Evolutionary conservation across 2,329 filamentous ascomycete species (phyloP).

Genomic region (Colletotrichum orbiculare): DNA sequence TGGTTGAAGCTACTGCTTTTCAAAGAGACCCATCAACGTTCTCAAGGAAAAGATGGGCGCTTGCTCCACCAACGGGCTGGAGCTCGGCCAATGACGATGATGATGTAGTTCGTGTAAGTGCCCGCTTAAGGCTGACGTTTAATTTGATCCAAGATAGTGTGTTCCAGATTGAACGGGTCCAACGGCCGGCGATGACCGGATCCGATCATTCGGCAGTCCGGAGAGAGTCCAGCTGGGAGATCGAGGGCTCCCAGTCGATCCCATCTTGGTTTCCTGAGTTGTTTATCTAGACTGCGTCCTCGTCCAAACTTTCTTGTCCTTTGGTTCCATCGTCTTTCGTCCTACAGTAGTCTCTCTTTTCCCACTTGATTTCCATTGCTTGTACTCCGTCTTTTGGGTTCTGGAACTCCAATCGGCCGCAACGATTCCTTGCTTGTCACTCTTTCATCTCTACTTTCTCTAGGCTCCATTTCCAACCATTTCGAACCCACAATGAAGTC

Average conservation of each 20-base stretch:
- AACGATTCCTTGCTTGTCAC: not conserved
- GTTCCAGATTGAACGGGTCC: not conserved
- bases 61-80: constrained; percentile 2
- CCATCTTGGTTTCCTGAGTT: no score
- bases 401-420: constrained; percentile 13
- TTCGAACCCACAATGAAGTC: constrained; percentile 26
- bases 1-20: not conserved
- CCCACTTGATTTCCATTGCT: constrained; percentile 2
- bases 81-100: constrained; percentile 7
- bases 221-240: not conserved
- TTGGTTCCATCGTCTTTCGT: not conserved
- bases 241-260: constrained; percentile 2
- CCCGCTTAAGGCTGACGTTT: not conserved
- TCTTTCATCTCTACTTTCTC: not conserved
- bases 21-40: not conserved
- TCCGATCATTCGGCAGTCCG: no score
- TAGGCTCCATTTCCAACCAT: not conserved
- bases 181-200: no score
- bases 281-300: no score
- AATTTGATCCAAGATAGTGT: constrained; percentile 1
- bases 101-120: not conserved
- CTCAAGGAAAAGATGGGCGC: constrained; percentile 1
- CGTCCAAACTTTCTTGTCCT: no score
- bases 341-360: not conserved
- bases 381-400: constrained; percentile 9